Evolutionary conservation across 2,329 filamentous ascomycete genomes (phyloP), one percentile per base, ranked within the genome.

Genomic region (Epichloe brachyelytri): DNA sequence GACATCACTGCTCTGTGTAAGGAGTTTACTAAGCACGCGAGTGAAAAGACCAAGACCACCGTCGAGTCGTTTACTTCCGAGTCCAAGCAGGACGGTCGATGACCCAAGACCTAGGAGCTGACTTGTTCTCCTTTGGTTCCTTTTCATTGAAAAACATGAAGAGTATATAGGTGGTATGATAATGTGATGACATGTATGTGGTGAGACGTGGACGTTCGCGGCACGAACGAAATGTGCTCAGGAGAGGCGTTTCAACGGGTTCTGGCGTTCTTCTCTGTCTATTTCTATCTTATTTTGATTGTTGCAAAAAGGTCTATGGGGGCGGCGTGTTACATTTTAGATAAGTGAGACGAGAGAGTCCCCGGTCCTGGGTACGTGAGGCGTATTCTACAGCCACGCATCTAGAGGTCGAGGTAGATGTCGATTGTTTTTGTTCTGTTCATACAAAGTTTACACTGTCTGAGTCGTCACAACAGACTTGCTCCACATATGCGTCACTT

Each of bases 1-100:
- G 70, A 77, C 52, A 68, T 79, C 44, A 65, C 72, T 36, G 69
- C 72, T 0, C 64, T 79, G 49, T 70, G 76, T 58, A 76, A 77
- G 57, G 77, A 78, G 56, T 73, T 74, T 51, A 68, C 67, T 44
- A 66, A 70, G 67, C 65, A 62, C 53, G 62, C 63, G 43, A 60
- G 55, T 48, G 56, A 61, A 44, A 68, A 65, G 58, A 51, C 55
- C 53, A 65, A 62, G 57, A 43, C 58, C n/a, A 59, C 48, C 5
- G 53, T 55, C 57, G 57, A 63, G 58, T 59, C 55, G 55, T 51
- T 52, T 53, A 36, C 30, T 4, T 33, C 51, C 20, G 56, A 57
- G 36, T 17, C 50, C 26, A 48, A 40, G 49, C 59, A 60, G 51
- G 59, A 53, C 3, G 59, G 60, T 22, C 52, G 56, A 52, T 63